These are phyloP conservation scores for Adansonia madagascariensis DNA, from an alignment of 441 rosid species.

Conservation along the genomic window DNA sequence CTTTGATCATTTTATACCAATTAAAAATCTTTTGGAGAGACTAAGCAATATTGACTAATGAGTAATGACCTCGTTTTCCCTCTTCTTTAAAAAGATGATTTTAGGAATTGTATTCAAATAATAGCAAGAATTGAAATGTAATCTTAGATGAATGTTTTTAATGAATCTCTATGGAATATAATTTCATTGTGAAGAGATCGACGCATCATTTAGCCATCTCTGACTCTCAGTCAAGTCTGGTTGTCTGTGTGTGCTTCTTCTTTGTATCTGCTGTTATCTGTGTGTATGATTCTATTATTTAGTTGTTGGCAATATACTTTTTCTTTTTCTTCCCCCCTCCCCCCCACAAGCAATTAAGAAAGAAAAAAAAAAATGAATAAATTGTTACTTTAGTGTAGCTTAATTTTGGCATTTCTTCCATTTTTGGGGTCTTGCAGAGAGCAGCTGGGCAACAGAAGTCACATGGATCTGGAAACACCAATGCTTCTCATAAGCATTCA, in stretches of 20 bases:
- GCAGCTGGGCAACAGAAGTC: slow-evolving; percentile 55
- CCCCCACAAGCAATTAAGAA: background rate
- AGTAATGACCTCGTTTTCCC: background rate
- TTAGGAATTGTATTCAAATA: background rate
- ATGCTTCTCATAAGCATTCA: slow-evolving; percentile 54
- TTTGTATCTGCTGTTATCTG: background rate
- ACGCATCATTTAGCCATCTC: background rate
- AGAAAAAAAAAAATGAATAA: background rate
- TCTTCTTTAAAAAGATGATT: background rate
- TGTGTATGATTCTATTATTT: slow-evolving; percentile 7
- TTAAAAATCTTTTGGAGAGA: background rate
- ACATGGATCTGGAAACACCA: slow-evolving; percentile 57
- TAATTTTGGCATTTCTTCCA: slow-evolving; percentile 15
- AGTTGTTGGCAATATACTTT: background rate
- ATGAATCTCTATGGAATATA: slow-evolving; percentile 14
- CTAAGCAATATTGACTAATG: background rate
- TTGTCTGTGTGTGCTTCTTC: background rate
- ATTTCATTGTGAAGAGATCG: background rate
- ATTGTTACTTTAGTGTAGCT: background rate
- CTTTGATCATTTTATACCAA: slow-evolving; percentile 5
- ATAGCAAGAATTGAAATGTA: background rate
- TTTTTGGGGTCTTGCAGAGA: slow-evolving; percentile 48
- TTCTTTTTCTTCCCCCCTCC: background rate
- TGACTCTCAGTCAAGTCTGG: background rate
- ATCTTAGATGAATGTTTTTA: background rate